A percentile compares a stretch with the other conserved stretches of the same genome.
Conservation (phyloP, 2,329 filamentous ascomycete species). For the Venturia aucupariae region DNA sequence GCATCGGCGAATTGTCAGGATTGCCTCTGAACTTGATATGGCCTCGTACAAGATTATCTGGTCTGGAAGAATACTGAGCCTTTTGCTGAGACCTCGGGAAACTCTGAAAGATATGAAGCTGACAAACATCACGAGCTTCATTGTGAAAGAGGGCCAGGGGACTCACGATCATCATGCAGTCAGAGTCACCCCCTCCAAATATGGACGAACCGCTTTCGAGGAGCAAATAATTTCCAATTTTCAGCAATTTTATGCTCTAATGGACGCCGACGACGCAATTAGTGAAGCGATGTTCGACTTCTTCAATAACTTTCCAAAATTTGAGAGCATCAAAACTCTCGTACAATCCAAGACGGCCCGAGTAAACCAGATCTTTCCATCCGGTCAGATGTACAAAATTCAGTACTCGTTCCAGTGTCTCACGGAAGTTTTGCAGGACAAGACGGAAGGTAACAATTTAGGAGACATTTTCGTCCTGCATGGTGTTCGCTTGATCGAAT, state of each 20-base stretch:
- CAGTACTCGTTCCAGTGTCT: conserved; percentile 47
- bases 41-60: conserved; percentile 66
- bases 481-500: conserved; percentile 20
- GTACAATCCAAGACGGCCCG: neutral
- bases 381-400: conserved; percentile 10
- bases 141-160: conserved; percentile 45
- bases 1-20: conserved; percentile 53
- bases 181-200: neutral
- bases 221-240: conserved; percentile 74
- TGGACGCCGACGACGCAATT: conserved; percentile 57
- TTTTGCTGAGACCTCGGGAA: conserved; percentile 45
- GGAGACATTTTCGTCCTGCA: conserved; percentile 22
- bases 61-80: conserved; percentile 55
- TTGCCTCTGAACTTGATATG: conserved; percentile 53
- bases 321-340: conserved; percentile 3
- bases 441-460: conserved; percentile 23
- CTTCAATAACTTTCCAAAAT: conserved; percentile 16
- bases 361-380: conserved; percentile 1
- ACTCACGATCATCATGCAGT: conserved; percentile 3
- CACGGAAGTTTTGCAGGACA: conserved; percentile 46
- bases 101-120: conserved; percentile 62
- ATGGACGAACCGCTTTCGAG: conserved; percentile 46
- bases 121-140: conserved; percentile 49
- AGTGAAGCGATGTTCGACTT: conserved; percentile 20
- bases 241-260: conserved; percentile 69